A percentile compares a stretch with the other conserved stretches of the same genome.
Evolutionary conservation across 2,329 filamentous ascomycete species (phyloP).

Genomic region (Epichloe sibirici): DNA sequence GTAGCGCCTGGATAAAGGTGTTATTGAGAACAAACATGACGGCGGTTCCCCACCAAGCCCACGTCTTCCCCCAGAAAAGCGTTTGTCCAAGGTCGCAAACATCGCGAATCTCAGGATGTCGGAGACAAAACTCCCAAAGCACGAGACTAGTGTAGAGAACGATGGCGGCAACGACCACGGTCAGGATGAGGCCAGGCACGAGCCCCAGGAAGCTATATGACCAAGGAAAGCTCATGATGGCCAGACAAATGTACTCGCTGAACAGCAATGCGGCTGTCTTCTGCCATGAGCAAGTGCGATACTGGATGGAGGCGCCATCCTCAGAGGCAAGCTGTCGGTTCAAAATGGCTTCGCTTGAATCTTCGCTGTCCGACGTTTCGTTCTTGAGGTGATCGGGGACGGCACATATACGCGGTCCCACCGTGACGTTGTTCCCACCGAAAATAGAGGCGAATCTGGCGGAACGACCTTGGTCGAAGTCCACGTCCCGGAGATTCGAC

Average conservation of each 20-base stretch:
- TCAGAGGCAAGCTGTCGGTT: slow-evolving; percentile 64
- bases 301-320: slow-evolving; percentile 69
- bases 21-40: slow-evolving; percentile 92
- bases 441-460: slow-evolving; percentile 23
- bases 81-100: slow-evolving; percentile 94
- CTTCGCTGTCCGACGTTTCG: slow-evolving; percentile 29
- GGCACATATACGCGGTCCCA: slow-evolving; percentile 41
- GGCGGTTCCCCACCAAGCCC: slow-evolving; percentile 57
- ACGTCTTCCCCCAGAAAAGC: slow-evolving; percentile 75
- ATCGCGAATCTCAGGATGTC: slow-evolving; percentile 82
- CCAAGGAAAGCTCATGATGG: slow-evolving; percentile 93
- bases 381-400: slow-evolving; percentile 24
- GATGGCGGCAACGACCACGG: slow-evolving; percentile 60
- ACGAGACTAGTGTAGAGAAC: slow-evolving; percentile 64
- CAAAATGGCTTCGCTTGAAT: slow-evolving; percentile 37
- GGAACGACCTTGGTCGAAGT: slow-evolving; percentile 11
- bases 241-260: slow-evolving; percentile 86
- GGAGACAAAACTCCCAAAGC: slow-evolving; percentile 74
- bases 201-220: slow-evolving; percentile 81
- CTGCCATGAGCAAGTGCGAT: slow-evolving; percentile 86
- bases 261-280: slow-evolving; percentile 89
- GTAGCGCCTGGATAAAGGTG: slow-evolving; percentile 74
- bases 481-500: slow-evolving; percentile 12
- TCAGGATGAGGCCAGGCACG: slow-evolving; percentile 74
- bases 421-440: slow-evolving; percentile 25